These are phyloP conservation scores for Thelephora aurantiotincta DNA, from an alignment of 768 basidiomycete species.

Conservation along the genomic window DNA sequence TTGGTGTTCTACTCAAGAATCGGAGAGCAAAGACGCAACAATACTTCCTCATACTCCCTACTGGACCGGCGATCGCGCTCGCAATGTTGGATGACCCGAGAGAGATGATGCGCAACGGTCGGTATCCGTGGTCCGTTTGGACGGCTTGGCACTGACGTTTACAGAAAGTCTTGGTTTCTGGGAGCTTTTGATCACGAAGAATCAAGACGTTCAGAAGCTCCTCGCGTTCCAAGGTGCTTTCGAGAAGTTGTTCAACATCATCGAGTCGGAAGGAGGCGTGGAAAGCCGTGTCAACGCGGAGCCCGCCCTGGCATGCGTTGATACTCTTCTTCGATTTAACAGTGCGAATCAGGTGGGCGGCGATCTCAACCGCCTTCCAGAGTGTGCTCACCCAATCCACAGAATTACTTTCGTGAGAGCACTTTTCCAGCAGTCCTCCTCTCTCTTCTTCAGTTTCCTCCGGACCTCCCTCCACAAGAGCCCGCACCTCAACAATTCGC, in stretches of 20 bases:
- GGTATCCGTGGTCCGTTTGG: conserved; percentile 10
- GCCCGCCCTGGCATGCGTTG: conserved; percentile 76
- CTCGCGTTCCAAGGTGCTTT: conserved; percentile 95
- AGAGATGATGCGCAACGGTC: conserved; percentile 84
- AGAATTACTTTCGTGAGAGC: conserved; percentile 97
- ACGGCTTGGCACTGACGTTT: neutral
- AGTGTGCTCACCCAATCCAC: conserved; percentile 9
- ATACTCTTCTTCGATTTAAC: conserved; percentile 83
- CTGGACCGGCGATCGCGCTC: conserved; percentile 61
- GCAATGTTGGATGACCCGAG: conserved; percentile 70
- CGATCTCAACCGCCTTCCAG: neutral
- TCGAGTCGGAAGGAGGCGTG: conserved; percentile 78
- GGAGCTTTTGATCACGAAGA: conserved; percentile 42
- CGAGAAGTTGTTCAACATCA: conserved; percentile 84
- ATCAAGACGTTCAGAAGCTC: conserved; percentile 90
- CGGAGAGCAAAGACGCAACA: conserved; percentile 70
- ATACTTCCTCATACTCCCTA: conserved; percentile 81
- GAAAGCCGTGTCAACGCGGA: conserved; percentile 82
- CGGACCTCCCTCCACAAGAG: conserved; percentile 40
- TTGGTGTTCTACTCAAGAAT: conserved; percentile 70
- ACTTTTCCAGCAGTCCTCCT: conserved; percentile 53
- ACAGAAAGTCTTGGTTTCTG: neutral
- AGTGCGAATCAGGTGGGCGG: conserved; percentile 75
- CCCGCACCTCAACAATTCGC: conserved; percentile 79
- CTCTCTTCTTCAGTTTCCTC: conserved; percentile 58